Base-by-base conservation (phyloP, 345 rosid genomes). In the Corchorus olitorius region DNA sequence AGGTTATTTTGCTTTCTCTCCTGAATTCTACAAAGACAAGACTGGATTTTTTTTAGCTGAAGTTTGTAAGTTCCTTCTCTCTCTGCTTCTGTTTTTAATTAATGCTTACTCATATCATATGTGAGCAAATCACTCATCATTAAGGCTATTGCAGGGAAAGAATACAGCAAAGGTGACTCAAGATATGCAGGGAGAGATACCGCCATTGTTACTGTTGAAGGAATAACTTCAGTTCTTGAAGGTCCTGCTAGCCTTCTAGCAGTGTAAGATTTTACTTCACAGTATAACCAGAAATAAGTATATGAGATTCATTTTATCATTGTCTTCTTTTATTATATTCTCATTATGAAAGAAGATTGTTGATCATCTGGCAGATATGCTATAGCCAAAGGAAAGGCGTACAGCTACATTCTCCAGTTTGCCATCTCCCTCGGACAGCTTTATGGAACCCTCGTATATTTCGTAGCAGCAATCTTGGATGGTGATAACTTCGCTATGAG, bases 111-210 rank as follows among this genome's bases (percentile, higher is more conserved):
- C 11, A 19, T 14, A 7, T 46, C 66, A 35, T 59, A 17, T 46
- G 20, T 16, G 33, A 35, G 41, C 43, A 59, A 54, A 16, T 56
- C 49, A 66, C 70, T 73, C 53, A 67, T 61, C 5, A 41, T 76
- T 17, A 48, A 50, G 74, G 20, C 37, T 78, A 27, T 27, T 63
- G 16, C 88, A 96, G 98, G 98, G 98, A 96, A 93, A 86, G 97
- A 96, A 73, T 95, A 95, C 77, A 92, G 98, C 84, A 95, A 95
- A 92, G 98, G 98, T 59, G 99, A 95, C 83, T 95, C 98, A 0
- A 87, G 99, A 81, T 95, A 95, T 75, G 99, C 77, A 4, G 93
- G 84, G 0, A 88, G 97, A 77, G 99, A 95, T 75, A 77, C 97
- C 8, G 91, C 86, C 2, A 66, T 93, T 45, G 84, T 95, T 64